phyloP scores from a whole-genome alignment of 2,329 filamentous ascomycete species.

The Fusarium oligoseptatum region DNA sequence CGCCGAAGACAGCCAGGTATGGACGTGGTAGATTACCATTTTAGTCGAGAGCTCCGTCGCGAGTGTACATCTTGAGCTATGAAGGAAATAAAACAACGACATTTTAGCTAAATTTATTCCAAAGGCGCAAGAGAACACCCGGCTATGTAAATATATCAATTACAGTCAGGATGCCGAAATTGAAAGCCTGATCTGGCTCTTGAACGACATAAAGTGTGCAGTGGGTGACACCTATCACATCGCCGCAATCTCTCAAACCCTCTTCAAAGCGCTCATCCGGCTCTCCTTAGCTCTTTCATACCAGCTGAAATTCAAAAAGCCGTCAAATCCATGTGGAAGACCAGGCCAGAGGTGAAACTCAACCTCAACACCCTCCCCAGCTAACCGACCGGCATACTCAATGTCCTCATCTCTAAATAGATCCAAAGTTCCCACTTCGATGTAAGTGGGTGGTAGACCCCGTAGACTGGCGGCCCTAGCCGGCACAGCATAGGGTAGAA shows the following conservation, averaged over 20 bases:
- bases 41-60: too few relatives aligned
- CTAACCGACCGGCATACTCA: constrained; percentile 49
- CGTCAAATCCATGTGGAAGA: constrained; percentile 54
- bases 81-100: too few relatives aligned
- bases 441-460: constrained; percentile 53
- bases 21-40: too few relatives aligned
- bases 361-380: constrained; percentile 49
- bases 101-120: not conserved
- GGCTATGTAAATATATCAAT: not conserved
- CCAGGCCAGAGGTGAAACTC: constrained; percentile 58
- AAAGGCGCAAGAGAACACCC: not conserved
- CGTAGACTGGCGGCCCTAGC: constrained; percentile 40
- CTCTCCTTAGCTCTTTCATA: constrained; percentile 12
- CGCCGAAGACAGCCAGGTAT: too few relatives aligned
- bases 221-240: too few relatives aligned
- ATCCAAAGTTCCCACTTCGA: constrained; percentile 56
- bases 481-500: constrained; percentile 39
- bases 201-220: not conserved
- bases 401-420: constrained; percentile 46
- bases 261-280: constrained; percentile 9
- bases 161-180: not conserved
- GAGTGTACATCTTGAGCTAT: too few relatives aligned
- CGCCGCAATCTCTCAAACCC: not conserved
- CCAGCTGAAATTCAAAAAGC: constrained; percentile 15
- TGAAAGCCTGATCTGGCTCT: not conserved